Evolutionary conservation across 2,329 filamentous ascomycete genomes (phyloP), one percentile per base, ranked within the genome.

Genomic region (Davidsoniella eucalypti): DNA sequence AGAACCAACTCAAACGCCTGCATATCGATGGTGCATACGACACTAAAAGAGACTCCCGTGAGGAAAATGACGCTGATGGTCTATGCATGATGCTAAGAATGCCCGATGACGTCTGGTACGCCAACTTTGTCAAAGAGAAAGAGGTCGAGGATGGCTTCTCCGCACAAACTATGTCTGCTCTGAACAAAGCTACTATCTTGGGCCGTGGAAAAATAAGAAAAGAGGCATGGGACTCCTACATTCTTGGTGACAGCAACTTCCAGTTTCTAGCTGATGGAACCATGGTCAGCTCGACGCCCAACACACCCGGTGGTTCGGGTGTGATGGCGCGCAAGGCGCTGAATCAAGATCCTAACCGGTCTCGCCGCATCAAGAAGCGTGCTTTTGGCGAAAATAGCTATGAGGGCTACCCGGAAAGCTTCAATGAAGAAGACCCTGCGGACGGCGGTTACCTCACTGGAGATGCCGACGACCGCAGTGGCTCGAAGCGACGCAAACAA

Each of bases 311-410:
- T 21, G 46, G 42, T 50, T 43, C 40, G 18, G 46, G 46, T 41
- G 21, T 46, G 17, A 39, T 42, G 43, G 42, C 49, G 5, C 29
- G 44, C 38, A 44, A 17, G 43, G 42, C 49, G 5, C 29, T 49
- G 47, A 44, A 17, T 3, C 26, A n/a, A 29, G 71, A 75, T 50
- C 63, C 66, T 9, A 63, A 67, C 38, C 70, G 83, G 50, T 77
- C 81, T 33, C 78, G 80, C 57, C 73, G 84, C 44, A 68, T 71
- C 50, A 72, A 83, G 67, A 87, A 87, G 69, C 74, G 84, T 44
- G 76, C 79, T 55, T 88, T 87, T 60, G 78, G 80, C 38, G 84
- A 88, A 55, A 75, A 71, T 57, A 84, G 80, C 58, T 88, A 76
- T 59, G 78, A 83, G 58, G 83, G 84, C 40, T 87, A 87, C 58